Conservation (phyloP, 495 filamentous ascomycete species). For the Penicillium nucicola region DNA sequence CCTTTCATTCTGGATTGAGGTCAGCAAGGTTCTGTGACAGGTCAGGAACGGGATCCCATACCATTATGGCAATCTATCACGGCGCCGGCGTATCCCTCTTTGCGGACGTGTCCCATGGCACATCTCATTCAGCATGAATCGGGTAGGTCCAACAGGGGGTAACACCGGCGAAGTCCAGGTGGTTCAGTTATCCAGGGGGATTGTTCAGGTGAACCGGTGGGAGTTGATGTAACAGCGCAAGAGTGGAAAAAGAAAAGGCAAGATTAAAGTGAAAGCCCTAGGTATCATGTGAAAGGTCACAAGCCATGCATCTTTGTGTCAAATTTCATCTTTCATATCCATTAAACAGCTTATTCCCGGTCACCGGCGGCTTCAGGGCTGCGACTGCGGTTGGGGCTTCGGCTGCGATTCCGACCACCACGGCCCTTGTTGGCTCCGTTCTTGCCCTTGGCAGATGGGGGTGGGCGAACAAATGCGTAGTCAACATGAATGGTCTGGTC, state of each 20-base stretch:
- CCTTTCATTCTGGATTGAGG: constrained; percentile 11
- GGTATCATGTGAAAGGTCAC: constrained; percentile 11
- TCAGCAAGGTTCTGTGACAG: constrained; percentile 6
- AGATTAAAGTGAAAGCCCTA: constrained; percentile 5
- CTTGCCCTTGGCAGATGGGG: constrained; percentile 62
- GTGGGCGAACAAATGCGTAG: constrained; percentile 95
- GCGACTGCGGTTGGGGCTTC: constrained; percentile 57
- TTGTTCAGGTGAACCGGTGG: background rate
- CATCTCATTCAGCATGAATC: background rate
- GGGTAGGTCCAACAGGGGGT: background rate
- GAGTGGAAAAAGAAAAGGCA: constrained; percentile 1
- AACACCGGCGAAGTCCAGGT: constrained; percentile 9
- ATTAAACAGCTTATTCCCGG: constrained; percentile 27
- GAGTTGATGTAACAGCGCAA: background rate
- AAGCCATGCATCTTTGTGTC: background rate
- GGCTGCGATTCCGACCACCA: constrained; percentile 49
- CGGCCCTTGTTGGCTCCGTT: constrained; percentile 49
- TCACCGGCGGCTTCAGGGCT: constrained; percentile 48
- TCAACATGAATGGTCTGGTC: constrained; percentile 92
- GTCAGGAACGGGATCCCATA: constrained; percentile 12
- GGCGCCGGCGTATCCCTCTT: constrained; percentile 30
- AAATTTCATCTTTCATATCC: background rate
- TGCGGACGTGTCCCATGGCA: constrained; percentile 1
- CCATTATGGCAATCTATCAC: constrained; percentile 26
- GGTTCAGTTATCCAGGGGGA: constrained; percentile 7